A percentile compares a stretch with the other conserved stretches of the same genome.
These are phyloP conservation scores for Coccomyxa subellipsoidea DNA, from an alignment of 163 green algal genomes.

Conservation along the genomic window DNA sequence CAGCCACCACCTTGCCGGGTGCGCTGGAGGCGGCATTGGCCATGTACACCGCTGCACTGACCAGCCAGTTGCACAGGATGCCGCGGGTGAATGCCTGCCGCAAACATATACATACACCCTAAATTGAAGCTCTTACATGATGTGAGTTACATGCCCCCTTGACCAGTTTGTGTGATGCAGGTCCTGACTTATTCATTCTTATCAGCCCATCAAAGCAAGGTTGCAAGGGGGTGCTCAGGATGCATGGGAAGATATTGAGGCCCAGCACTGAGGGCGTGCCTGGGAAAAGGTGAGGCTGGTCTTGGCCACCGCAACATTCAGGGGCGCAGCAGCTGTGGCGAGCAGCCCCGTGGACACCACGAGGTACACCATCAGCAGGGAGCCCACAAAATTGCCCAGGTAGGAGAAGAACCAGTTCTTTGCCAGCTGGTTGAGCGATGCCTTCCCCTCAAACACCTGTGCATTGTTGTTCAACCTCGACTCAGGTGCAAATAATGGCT, in stretches of 20 bases:
- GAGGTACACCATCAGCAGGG: conserved; percentile 51
- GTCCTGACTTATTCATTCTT: no score
- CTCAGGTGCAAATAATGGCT: no score
- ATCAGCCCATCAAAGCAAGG: no score
- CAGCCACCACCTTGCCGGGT: conserved; percentile 61
- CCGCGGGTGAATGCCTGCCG: conserved; percentile 56
- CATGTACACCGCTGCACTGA: conserved; percentile 68
- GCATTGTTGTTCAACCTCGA: no score
- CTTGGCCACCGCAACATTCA: conserved; percentile 35
- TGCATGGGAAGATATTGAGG: background rate
- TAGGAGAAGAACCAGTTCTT: conserved; percentile 68
- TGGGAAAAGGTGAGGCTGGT: conserved; percentile 38
- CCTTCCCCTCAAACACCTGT: conserved; percentile 42
- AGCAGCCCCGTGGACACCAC: conserved; percentile 41
- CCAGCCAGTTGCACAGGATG: conserved; percentile 78
- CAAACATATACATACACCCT: background rate
- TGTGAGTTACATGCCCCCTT: background rate
- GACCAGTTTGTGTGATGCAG: no score
- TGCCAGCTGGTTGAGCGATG: conserved; percentile 41
- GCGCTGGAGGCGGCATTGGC: conserved; percentile 47
- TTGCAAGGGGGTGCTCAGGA: no score
- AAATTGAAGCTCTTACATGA: background rate
- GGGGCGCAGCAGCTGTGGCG: conserved; percentile 22
- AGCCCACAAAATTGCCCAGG: conserved; percentile 68
- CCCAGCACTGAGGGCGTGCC: background rate